Evolutionary conservation across 2,329 filamentous ascomycete genomes (phyloP), one percentile per base, ranked within the genome.

Genomic region (Hirsutella rhossiliensis): DNA sequence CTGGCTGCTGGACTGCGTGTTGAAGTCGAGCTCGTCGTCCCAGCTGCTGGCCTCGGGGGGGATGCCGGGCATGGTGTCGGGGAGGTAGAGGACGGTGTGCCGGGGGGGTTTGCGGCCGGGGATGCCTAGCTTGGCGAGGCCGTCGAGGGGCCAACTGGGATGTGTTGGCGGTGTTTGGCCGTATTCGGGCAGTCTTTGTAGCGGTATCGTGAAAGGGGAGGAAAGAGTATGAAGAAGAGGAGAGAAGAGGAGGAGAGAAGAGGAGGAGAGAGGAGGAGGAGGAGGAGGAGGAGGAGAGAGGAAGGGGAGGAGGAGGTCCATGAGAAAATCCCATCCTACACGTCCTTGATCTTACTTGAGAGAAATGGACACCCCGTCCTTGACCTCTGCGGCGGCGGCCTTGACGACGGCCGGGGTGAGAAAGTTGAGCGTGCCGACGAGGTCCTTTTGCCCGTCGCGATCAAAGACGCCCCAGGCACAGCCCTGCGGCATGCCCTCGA

Each of bases 1-100:
- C 55, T 79, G 75, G 20, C 65, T 72, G 43, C 67, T 69, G 30
- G 60, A 58, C 50, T 79, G 74, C 0, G 74, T 78, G 54, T 78
- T 78, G 60, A 79, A 68, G 3, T 62, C 58, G 7, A 77, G 51
- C 48, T 75, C 66, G 43, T 76, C 71, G 28, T 75, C 71, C 58
- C 65, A 69, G 23, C 61, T 59, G 6, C 23, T 37, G 17, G 27
- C 38, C 46, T 32, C 7, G 43, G 52, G 11, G 50, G 46, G 11
- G 52, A 54, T 4, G 11, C 20, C 30, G 7, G 37, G 29, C 45
- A 47, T 49, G 39, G 44, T 36, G 13, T 52, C 50, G 6, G 45
- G 50, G 12, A 71, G 52, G 6, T 62, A 59, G 18, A 61, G 48
- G 18, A 64, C 51, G 1, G 55, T 64, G 47, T 71, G 69, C 6